These are phyloP conservation scores for Carex pumila DNA, from an alignment of 176 grass and related monocot genomes.

Conservation along the genomic window DNA sequence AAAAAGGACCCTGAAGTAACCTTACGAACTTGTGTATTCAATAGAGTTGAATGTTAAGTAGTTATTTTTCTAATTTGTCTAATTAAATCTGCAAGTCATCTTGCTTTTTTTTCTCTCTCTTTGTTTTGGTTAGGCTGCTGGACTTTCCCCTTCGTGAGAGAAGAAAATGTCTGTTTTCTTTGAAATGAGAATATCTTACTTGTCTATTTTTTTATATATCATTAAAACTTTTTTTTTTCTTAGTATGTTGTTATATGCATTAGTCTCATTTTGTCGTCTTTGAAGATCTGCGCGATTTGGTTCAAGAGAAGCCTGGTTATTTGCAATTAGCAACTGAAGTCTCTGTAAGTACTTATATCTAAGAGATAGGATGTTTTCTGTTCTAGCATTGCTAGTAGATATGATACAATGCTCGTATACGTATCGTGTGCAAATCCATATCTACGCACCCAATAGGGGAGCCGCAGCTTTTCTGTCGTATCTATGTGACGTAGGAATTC, in stretches of 20 bases:
- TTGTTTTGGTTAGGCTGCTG: slow-evolving; percentile 52
- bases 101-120: neutral
- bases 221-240: neutral
- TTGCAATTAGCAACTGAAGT: slow-evolving; percentile 75
- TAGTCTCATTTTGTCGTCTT: slow-evolving; percentile 20
- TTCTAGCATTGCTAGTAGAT: neutral
- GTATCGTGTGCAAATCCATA: no score
- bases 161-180: slow-evolving; percentile 64
- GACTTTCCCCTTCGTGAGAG: slow-evolving; percentile 59
- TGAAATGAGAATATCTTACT: slow-evolving; percentile 18
- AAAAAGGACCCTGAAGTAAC: neutral
- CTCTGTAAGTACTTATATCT: slow-evolving; percentile 44
- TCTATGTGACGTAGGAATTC: neutral
- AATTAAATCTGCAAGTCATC: neutral
- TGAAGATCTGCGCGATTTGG: slow-evolving; percentile 56
- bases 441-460: no score
- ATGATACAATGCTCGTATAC: no score
- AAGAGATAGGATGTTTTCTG: slow-evolving; percentile 5
- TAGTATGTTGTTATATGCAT: neutral
- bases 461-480: no score
- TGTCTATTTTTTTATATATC: neutral
- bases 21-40: neutral
- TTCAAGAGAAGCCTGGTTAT: slow-evolving; percentile 68
- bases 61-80: neutral
- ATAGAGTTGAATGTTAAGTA: neutral